Base-by-base conservation (phyloP, 306 rosid species). In the Cyclanthera cordifolia region DNA sequence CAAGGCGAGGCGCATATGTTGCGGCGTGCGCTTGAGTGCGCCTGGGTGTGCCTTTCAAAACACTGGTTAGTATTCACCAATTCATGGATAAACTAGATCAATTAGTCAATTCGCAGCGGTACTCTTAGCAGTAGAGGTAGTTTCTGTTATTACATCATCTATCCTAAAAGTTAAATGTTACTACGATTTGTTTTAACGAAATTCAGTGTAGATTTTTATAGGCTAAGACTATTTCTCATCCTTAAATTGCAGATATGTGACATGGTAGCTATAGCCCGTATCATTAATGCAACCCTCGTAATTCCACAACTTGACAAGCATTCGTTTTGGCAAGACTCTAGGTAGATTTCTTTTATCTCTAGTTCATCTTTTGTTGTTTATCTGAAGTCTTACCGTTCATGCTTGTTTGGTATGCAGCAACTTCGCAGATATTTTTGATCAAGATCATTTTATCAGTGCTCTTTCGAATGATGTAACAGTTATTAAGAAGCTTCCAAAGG, bases 201-300 rank as follows among this genome's bases (percentile, higher is more conserved):
- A 73, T 59, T 41, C 72, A 23, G 56, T 25, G 14, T 28, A 70
- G 49, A 45, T 27, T 39, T 53, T 43, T 54, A 15, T 50, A 78
- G 68, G 73, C 81, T 53, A 83, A 66, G 52, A 27, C n/a, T 20
- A 49, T 60, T 34, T 17, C 67, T 77, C 56, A 49, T 77, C 41
- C 74, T 67, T 73, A 32, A 20, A 47, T 69, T 80, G 77, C 87
- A 93, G 98, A 93, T 93, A 80, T 93, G 98, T 72, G 95, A 93
- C 78, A 93, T 93, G 98, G 96, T 93, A 48, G 98, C 95, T 57
- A 85, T 93, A 78, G 91, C 98, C 66, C 93, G 86, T 48, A 82
- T 93, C 65, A 84, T 93, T 82, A 86, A 93, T 56, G 98, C 96
- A 11, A 87, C 98, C 73, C 98, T 93, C 59, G 91, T 90, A n/a